phyloP scores from a whole-genome alignment of 2,329 filamentous ascomycete genomes.

The Cladosporium sp. region DNA sequence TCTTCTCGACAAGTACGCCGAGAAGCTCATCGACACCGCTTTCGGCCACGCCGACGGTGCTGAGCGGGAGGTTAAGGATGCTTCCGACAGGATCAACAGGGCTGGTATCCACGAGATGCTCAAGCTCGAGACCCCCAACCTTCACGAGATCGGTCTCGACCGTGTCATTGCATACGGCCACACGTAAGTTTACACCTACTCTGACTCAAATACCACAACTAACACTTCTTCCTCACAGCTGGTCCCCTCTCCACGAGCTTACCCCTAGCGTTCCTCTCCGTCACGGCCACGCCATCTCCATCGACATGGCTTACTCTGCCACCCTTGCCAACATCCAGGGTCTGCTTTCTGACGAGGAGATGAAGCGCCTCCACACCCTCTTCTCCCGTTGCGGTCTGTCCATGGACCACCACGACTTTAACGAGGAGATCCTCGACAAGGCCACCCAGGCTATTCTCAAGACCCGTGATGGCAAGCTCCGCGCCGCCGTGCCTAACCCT shows the following conservation, averaged over 20 bases:
- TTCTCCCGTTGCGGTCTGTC: constrained; percentile 71
- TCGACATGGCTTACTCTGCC: constrained; percentile 75
- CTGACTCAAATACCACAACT: background rate
- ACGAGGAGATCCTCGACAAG: constrained; percentile 65
- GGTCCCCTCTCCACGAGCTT: constrained; percentile 72
- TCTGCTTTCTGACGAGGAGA: constrained; percentile 61
- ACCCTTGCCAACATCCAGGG: constrained; percentile 67
- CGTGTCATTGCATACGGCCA: constrained; percentile 74
- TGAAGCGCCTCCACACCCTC: constrained; percentile 63
- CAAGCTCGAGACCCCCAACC: constrained; percentile 71
- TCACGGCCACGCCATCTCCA: constrained; percentile 73
- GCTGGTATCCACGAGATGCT: constrained; percentile 72
- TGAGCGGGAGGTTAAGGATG: constrained; percentile 57
- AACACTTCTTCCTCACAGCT: constrained; percentile 44
- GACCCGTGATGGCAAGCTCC: constrained; percentile 68
- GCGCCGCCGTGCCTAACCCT: constrained; percentile 68
- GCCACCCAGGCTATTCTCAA: constrained; percentile 70
- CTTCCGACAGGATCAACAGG: constrained; percentile 68
- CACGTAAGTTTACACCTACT: constrained; percentile 50
- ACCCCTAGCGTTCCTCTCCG: constrained; percentile 68
- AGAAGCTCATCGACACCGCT: constrained; percentile 64
- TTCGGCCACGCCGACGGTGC: constrained; percentile 65
- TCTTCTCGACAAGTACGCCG: constrained; percentile 68
- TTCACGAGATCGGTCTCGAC: constrained; percentile 72
- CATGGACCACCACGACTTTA: constrained; percentile 70